phyloP scores from a whole-genome alignment of 2,329 filamentous ascomycete genomes.

The Ceratocystis huliohia region DNA sequence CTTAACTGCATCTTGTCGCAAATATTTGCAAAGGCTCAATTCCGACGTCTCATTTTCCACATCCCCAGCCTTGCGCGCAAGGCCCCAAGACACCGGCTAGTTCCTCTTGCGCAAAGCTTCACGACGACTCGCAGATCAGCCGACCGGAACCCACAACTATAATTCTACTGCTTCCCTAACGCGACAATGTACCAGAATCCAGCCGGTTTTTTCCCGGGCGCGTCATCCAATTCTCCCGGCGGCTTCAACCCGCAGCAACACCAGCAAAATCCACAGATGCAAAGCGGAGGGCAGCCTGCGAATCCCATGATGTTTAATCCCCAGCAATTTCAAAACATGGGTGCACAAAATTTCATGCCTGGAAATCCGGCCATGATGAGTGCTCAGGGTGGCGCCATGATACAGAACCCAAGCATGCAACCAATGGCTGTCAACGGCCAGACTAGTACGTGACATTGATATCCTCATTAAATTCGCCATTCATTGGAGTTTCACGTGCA shows the following conservation, averaged over 20 bases:
- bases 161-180: neutral
- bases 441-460: slow-evolving; percentile 2
- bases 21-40: neutral
- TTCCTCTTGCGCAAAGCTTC: slow-evolving; percentile 1
- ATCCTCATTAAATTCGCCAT: neutral
- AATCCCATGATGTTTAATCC: slow-evolving; percentile 20
- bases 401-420: slow-evolving; percentile 48
- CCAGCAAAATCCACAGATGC: slow-evolving; percentile 19
- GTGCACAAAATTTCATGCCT: slow-evolving; percentile 39
- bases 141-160: neutral
- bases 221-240: slow-evolving; percentile 15
- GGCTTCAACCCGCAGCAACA: slow-evolving; percentile 19
- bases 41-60: neutral
- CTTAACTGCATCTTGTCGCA: neutral
- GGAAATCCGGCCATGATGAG: slow-evolving; percentile 41
- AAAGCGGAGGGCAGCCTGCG: slow-evolving; percentile 15
- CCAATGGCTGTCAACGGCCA: slow-evolving; percentile 45
- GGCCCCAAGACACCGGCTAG: neutral
- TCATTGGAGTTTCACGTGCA: neutral
- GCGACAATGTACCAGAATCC: slow-evolving; percentile 19
- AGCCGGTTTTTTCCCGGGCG: slow-evolving; percentile 17
- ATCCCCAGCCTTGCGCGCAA: slow-evolving; percentile 1
- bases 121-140: neutral
- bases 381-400: slow-evolving; percentile 44
- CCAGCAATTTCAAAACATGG: slow-evolving; percentile 30